Evolutionary conservation across 148 eudicot genomes (phyloP).

Genomic region (Vaccinium corymbosum): DNA sequence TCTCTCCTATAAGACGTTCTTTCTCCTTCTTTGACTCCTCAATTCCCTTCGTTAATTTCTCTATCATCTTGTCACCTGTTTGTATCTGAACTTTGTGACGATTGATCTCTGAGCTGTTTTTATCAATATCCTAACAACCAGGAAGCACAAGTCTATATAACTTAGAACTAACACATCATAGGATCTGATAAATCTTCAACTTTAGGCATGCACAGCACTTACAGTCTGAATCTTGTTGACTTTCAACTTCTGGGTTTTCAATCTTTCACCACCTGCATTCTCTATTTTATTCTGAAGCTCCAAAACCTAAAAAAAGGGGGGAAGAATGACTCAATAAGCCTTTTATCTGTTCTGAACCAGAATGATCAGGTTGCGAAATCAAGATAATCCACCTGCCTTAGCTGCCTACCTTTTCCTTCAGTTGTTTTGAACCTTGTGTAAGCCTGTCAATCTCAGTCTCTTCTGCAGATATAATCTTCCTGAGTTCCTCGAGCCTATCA

Average conservation of each 20-base stretch:
- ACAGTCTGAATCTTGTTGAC: constrained; percentile 83
- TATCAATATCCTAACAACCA: constrained; percentile 70
- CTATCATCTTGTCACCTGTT: constrained; percentile 79
- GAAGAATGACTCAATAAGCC: not conserved
- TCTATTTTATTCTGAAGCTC: constrained; percentile 89
- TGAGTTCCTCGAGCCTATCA: constrained; percentile 53
- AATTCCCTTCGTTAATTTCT: constrained; percentile 72
- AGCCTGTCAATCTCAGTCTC: constrained; percentile 71
- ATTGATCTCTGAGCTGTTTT: constrained; percentile 76
- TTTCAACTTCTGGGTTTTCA: constrained; percentile 68
- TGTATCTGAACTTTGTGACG: constrained; percentile 88
- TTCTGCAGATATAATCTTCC: constrained; percentile 49
- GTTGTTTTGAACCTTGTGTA: constrained; percentile 58
- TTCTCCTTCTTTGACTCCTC: constrained; percentile 83
- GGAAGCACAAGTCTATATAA: not conserved
- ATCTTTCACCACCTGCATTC: constrained; percentile 91
- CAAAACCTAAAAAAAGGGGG: constrained; percentile 31
- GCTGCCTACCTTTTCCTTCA: constrained; percentile 73
- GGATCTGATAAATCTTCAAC: constrained; percentile 2
- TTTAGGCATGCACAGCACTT: constrained; percentile 44
- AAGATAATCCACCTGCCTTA: not conserved
- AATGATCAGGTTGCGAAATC: not conserved
- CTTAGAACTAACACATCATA: not conserved
- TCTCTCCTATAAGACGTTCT: constrained; percentile 62
- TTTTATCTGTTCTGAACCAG: not conserved